Conservation (phyloP, 2,329 filamentous ascomycete species). For the Bipolaris cookei region DNA sequence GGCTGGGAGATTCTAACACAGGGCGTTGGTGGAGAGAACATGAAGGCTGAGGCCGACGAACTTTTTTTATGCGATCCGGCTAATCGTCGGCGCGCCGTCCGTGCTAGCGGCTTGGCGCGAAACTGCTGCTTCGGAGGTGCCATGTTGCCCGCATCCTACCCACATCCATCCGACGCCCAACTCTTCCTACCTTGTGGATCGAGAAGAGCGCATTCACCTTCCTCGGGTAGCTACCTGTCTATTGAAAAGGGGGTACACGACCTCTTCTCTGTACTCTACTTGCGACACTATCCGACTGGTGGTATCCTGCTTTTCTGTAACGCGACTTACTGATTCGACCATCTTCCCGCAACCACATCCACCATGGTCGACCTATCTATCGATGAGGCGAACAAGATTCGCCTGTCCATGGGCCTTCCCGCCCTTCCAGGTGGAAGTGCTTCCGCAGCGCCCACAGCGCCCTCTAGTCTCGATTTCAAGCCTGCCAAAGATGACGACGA, state of each 20-base stretch:
- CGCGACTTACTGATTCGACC: constrained; percentile 1
- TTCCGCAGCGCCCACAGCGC: constrained; percentile 62
- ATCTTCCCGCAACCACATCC: constrained; percentile 10
- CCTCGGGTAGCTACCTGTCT: not conserved
- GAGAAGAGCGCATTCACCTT: not conserved
- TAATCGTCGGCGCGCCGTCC: constrained; percentile 23
- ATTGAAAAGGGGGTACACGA: not conserved
- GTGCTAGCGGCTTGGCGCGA: constrained; percentile 29
- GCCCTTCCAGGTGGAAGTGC: constrained; percentile 73
- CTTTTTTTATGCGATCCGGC: constrained; percentile 39
- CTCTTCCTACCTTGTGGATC: not conserved
- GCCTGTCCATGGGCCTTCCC: constrained; percentile 85
- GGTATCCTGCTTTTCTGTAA: not conserved
- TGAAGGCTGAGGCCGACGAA: constrained; percentile 31
- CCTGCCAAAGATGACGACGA: constrained; percentile 55
- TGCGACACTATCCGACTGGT: not conserved
- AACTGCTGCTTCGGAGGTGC: constrained; percentile 7
- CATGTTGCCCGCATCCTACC: constrained; percentile 10
- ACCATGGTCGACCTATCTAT: constrained; percentile 59
- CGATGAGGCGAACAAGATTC: constrained; percentile 92
- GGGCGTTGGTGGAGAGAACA: constrained; percentile 66
- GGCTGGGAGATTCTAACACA: constrained; percentile 83
- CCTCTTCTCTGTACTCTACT: too few species aligned
- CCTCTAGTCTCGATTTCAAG: constrained; percentile 65
- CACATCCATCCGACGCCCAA: not conserved